phyloP scores from a whole-genome alignment of 2,329 filamentous ascomycete genomes.

The Cladobotryum mycophilum region DNA sequence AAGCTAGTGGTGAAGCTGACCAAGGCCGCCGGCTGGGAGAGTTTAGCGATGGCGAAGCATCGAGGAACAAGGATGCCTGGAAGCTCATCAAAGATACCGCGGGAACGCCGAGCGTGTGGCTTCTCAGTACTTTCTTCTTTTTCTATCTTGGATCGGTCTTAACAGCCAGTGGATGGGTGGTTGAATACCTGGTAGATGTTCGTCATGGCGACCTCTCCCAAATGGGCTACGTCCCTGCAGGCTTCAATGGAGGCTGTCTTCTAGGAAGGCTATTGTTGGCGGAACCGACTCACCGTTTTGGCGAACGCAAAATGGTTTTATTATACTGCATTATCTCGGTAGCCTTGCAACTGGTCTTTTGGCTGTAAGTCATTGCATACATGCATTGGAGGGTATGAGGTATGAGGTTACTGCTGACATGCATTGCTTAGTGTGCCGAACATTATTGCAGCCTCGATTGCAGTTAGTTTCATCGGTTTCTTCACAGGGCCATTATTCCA shows the following conservation, averaged over 20 bases:
- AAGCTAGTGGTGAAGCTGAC: slow-evolving; percentile 8
- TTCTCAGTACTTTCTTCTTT: slow-evolving; percentile 58
- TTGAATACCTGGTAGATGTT: slow-evolving; percentile 57
- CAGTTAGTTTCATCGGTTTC: slow-evolving; percentile 49
- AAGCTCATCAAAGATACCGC: slow-evolving; percentile 40
- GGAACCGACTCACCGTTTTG: slow-evolving; percentile 53
- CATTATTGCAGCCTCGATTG: slow-evolving; percentile 45
- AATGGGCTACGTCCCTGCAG: slow-evolving; percentile 57
- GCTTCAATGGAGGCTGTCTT: slow-evolving; percentile 52
- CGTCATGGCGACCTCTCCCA: slow-evolving; percentile 48
- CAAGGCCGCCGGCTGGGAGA: background rate
- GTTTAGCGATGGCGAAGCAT: background rate
- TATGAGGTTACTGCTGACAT: background rate
- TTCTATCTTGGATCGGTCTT: slow-evolving; percentile 52
- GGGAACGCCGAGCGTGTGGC: slow-evolving; percentile 44
- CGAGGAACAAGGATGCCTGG: slow-evolving; percentile 29
- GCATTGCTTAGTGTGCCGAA: slow-evolving; percentile 29
- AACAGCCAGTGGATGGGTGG: slow-evolving; percentile 56
- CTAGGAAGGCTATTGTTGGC: slow-evolving; percentile 51
- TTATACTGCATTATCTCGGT: slow-evolving; percentile 47
- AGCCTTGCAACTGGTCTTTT: slow-evolving; percentile 52
- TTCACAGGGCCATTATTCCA: slow-evolving; percentile 54
- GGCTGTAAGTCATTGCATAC: slow-evolving; percentile 39
- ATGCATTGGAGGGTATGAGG: background rate
- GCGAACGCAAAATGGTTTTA: slow-evolving; percentile 52